Base-by-base conservation (phyloP, 352 stramenopile species). In the Saprolegnia parasitica region DNA sequence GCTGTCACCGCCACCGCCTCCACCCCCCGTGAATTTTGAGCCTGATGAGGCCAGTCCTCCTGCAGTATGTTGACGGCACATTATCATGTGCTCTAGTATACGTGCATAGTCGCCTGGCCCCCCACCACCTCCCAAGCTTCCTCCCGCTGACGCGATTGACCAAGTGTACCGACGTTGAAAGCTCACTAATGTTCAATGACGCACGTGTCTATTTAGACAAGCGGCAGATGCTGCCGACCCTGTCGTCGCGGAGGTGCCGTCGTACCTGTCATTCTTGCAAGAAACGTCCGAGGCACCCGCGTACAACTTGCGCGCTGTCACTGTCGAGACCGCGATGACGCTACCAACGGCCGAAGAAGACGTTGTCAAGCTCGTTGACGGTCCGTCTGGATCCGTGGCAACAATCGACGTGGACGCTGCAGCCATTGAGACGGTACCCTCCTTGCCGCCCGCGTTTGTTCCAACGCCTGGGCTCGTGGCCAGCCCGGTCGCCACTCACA, bases 41-140 rank as follows among this genome's bases (percentile, higher is more conserved):
- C 1, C 1, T 64, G 40, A 42, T 47, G 29, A 21, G 5, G 46
- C 45, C 29, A 42, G 16, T 57, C 5, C 47, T 58, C 46, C 10
- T n/a, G n/a, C n/a, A n/a, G n/a, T n/a, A n/a, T n/a, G n/a, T n/a
- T n/a, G n/a, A n/a, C n/a, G n/a, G n/a, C n/a, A n/a, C n/a, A n/a
- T n/a, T n/a, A n/a, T n/a, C n/a, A n/a, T n/a, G n/a, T n/a, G n/a
- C n/a, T n/a, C n/a, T n/a, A n/a, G n/a, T n/a, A n/a, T 15, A 35
- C 21, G 15, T 39, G 15, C 23, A 10, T 61, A 70, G 63, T 70
- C 63, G 11, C 63, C 63, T 60, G 63, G 63, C 13, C 63, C 63
- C 18, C 63, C 63, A 46, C 63, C 63, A 37, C 63, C 63, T 5
- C 63, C 63, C 61, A 39, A 68, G 26, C 40, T 35, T 35, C 11